phyloP scores from a whole-genome alignment of 2,329 filamentous ascomycete genomes.

The Phaeoacremonium minimum region DNA sequence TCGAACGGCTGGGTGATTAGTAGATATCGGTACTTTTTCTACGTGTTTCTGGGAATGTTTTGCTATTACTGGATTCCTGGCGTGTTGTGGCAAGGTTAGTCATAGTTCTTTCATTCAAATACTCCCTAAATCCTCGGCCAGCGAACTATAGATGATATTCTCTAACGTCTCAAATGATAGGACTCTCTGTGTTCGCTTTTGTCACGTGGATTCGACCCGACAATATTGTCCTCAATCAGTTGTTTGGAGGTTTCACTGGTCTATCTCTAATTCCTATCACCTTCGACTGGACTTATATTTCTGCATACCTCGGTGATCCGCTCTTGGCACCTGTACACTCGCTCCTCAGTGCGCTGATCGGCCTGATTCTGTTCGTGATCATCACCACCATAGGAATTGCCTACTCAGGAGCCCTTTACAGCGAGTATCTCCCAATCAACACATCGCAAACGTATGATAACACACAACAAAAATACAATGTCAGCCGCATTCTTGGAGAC shows the following conservation, averaged over 20 bases:
- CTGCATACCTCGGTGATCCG: conserved; percentile 26
- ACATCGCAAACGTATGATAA: conserved; percentile 54
- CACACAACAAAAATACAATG: conserved; percentile 44
- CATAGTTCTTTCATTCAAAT: too few species aligned
- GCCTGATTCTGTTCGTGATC: conserved; percentile 32
- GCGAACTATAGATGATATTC: too few species aligned
- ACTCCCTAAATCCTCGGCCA: too few species aligned
- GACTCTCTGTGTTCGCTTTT: conserved; percentile 41
- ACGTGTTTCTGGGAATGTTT: conserved; percentile 35
- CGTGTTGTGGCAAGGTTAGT: conserved; percentile 37
- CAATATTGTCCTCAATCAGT: conserved; percentile 39
- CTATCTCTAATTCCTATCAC: conserved; percentile 37
- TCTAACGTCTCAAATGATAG: too few species aligned
- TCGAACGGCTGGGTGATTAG: conserved; percentile 39
- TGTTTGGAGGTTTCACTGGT: conserved; percentile 42
- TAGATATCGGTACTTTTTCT: conserved; percentile 39
- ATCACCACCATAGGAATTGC: conserved; percentile 41
- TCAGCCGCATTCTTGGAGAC: conserved; percentile 43
- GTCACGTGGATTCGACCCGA: conserved; percentile 43
- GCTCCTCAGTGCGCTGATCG: conserved; percentile 36
- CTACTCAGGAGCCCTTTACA: conserved; percentile 39
- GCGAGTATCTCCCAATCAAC: conserved; percentile 52
- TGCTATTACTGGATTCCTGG: conserved; percentile 51
- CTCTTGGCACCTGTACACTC: conserved; percentile 27
- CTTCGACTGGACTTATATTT: conserved; percentile 34